phyloP scores from a whole-genome alignment of 2,329 filamentous ascomycete species.

The Lasiodiplodia gonubiensis region DNA sequence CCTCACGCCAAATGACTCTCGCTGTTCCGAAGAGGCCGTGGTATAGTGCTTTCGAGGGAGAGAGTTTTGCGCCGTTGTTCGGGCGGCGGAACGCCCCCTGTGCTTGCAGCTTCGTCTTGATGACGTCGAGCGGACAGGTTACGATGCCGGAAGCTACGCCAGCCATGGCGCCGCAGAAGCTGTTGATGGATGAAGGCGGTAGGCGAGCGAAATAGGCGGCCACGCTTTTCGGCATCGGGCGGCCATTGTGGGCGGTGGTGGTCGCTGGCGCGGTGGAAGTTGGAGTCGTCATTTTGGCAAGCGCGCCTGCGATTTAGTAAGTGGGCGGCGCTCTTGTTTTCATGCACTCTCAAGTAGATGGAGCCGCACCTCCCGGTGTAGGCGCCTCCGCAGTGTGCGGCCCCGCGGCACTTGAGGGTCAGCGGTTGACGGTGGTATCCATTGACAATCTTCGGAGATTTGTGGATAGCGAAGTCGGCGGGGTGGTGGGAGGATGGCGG shows the following conservation, averaged over 20 bases:
- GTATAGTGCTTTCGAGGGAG: constrained; percentile 67
- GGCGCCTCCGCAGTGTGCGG: constrained; percentile 29
- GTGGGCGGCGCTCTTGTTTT: background rate
- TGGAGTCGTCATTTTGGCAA: constrained; percentile 28
- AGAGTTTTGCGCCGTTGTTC: constrained; percentile 50
- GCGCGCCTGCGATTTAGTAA: constrained; percentile 23
- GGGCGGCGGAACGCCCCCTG: constrained; percentile 79
- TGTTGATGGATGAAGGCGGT: constrained; percentile 70
- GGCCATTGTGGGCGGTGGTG: constrained; percentile 17
- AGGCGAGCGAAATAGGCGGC: constrained; percentile 45
- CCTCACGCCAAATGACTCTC: constrained; percentile 81
- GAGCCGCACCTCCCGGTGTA: constrained; percentile 29
- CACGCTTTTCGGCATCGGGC: background rate
- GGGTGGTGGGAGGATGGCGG: background rate
- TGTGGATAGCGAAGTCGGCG: constrained; percentile 5
- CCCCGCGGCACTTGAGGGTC: constrained; percentile 29
- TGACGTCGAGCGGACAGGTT: constrained; percentile 96
- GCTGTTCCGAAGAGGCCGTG: constrained; percentile 87
- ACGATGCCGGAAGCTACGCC: constrained; percentile 93
- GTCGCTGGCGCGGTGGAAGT: constrained; percentile 25
- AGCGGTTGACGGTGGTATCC: constrained; percentile 29
- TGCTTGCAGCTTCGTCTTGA: constrained; percentile 97
- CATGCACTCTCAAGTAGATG: constrained; percentile 19
- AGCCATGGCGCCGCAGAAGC: constrained; percentile 83
- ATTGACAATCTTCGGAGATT: constrained; percentile 22